Evolutionary conservation across 176 grass and related monocot species (phyloP).

Genomic region (Aechmea fasciata): DNA sequence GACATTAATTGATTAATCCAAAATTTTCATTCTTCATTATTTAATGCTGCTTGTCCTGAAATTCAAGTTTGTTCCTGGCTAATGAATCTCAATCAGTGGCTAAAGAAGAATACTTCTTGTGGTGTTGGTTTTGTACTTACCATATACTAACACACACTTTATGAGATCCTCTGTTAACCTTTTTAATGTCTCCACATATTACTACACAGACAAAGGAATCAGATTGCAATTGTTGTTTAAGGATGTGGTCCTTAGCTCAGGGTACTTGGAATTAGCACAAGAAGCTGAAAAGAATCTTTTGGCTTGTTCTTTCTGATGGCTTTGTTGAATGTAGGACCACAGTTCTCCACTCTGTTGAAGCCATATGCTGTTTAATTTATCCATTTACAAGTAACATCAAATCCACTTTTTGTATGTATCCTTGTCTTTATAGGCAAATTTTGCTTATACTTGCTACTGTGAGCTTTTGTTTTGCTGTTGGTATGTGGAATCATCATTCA

Average conservation of each 20-base stretch:
- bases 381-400: too few relatives aligned
- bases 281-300: not conserved
- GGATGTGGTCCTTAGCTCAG: not conserved
- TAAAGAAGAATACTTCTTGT: not conserved
- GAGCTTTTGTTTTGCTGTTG: not conserved
- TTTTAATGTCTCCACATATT: not conserved
- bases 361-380: not conserved
- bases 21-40: too few relatives aligned
- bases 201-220: not conserved
- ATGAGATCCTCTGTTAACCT: not conserved
- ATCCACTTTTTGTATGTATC: too few relatives aligned
- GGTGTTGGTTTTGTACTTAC: not conserved
- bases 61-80: too few relatives aligned
- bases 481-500: not conserved
- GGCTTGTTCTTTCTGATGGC: not conserved
- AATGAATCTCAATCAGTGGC: not conserved
- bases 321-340: conserved; percentile 1
- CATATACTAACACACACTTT: not conserved
- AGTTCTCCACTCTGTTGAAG: not conserved
- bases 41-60: too few relatives aligned
- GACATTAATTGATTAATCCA: too few relatives aligned
- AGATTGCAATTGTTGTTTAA: not conserved
- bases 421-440: too few relatives aligned
- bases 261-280: not conserved
- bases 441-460: not conserved